Percentiles rank a stretch among this genome's conserved stretches.
phyloP scores from a whole-genome alignment of 2,329 filamentous ascomycete species.

The Diaporthe sp. region DNA sequence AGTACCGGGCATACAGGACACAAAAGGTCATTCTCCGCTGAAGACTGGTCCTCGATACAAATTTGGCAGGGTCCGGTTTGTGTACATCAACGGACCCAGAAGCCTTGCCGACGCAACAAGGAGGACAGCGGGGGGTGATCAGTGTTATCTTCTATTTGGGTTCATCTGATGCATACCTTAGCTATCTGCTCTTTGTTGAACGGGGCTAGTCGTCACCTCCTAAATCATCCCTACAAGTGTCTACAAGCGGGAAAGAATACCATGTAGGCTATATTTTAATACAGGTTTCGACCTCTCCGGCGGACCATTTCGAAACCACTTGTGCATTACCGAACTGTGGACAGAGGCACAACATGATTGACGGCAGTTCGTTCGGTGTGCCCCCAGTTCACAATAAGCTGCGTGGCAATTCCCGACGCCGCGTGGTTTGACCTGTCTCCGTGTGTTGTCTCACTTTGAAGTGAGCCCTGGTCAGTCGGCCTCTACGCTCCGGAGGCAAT shows the following conservation, averaged over 20 bases:
- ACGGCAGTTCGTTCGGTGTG: neutral
- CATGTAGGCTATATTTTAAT: conserved; percentile 3
- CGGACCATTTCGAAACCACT: neutral
- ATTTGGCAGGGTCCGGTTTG: neutral
- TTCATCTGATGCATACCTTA: neutral
- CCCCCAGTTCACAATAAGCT: neutral
- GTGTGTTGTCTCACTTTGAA: neutral
- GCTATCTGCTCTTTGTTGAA: neutral
- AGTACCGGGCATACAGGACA: neutral
- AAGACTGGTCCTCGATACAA: neutral
- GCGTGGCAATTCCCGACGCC: neutral
- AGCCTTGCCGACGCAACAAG: no score
- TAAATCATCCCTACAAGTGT: neutral
- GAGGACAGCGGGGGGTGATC: neutral
- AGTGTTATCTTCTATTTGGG: neutral
- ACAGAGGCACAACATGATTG: neutral
- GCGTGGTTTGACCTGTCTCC: neutral
- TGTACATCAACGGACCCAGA: neutral
- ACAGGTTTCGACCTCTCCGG: neutral
- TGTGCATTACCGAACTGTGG: neutral
- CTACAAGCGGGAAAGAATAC: neutral
- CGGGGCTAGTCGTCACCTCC: neutral
- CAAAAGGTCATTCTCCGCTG: neutral
- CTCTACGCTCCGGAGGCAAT: no score
- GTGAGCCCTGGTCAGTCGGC: no score